phyloP scores from a whole-genome alignment of 768 basidiomycete species.

The Rhizopogon vesiculosus region DNA sequence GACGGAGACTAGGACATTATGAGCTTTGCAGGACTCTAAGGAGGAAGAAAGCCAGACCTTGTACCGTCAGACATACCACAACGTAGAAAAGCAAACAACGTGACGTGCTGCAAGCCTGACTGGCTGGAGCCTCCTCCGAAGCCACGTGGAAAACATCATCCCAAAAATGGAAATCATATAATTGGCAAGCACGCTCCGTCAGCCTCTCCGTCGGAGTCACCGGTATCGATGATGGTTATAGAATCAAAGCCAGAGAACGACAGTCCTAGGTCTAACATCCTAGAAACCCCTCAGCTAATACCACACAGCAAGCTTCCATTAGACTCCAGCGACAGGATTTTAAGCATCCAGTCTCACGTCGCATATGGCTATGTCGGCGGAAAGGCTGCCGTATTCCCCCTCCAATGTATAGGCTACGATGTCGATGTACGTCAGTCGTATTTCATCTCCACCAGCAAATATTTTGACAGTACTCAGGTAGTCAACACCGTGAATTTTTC shows the following conservation, averaged over 20 bases:
- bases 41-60: slow-evolving; percentile 30
- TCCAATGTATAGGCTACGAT: slow-evolving; percentile 87
- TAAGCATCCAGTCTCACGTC: slow-evolving; percentile 93
- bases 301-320: neutral
- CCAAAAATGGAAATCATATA: neutral
- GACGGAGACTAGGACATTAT: slow-evolving; percentile 54
- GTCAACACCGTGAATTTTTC: slow-evolving; percentile 94
- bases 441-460: neutral
- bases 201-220: neutral
- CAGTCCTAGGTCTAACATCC: neutral
- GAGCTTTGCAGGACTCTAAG: neutral
- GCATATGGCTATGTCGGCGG: slow-evolving; percentile 91
- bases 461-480: slow-evolving; percentile 38
- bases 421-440: slow-evolving; percentile 67
- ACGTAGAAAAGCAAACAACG: neutral
- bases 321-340: slow-evolving; percentile 46
- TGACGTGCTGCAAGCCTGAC: neutral
- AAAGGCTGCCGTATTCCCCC: slow-evolving; percentile 73
- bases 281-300: neutral
- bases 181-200: neutral
- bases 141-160: neutral
- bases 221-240: neutral
- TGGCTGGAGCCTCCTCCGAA: neutral
- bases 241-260: neutral
- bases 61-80: slow-evolving; percentile 54